Evolutionary conservation across 1,284 basidiomycete genomes (phyloP).

Genomic region (Naganishia liquefaciens): DNA sequence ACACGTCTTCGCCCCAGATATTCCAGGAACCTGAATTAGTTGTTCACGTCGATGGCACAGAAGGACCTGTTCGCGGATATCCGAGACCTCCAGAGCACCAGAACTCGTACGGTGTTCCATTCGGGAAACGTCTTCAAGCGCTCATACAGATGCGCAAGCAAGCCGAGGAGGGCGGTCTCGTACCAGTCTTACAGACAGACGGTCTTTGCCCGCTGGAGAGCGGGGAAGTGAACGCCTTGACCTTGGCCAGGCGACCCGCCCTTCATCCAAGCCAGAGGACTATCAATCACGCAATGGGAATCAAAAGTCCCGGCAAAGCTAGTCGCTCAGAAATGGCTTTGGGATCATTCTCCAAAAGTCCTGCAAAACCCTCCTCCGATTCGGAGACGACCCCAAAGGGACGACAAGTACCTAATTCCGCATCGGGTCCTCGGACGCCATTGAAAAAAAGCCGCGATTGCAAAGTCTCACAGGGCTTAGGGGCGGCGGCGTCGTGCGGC

Average conservation of each 20-base stretch:
- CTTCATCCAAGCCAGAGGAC: neutral
- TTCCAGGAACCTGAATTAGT: neutral
- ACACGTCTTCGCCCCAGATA: neutral
- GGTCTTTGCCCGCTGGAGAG: neutral
- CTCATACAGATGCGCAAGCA: constrained; percentile 12
- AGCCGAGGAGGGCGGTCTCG: constrained; percentile 14
- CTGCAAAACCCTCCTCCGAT: too few species aligned
- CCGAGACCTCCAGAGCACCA: constrained; percentile 1
- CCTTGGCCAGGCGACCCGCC: constrained; percentile 4
- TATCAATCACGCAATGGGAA: neutral
- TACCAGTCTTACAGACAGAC: neutral
- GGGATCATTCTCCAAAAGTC: too few species aligned
- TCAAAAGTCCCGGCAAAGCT: neutral
- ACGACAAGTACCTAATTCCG: too few species aligned
- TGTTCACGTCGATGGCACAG: neutral
- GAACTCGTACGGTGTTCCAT: constrained; percentile 19
- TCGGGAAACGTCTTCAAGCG: constrained; percentile 21
- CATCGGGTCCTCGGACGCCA: neutral
- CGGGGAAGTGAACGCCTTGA: neutral
- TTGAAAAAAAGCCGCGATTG: neutral
- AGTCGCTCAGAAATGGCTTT: neutral
- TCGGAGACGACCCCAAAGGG: neutral
- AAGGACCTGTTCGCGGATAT: constrained; percentile 1
- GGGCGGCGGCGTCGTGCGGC: too few species aligned
- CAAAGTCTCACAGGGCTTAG: neutral